phyloP scores from a whole-genome alignment of 345 rosid genomes.

The Lepidium sativum region DNA sequence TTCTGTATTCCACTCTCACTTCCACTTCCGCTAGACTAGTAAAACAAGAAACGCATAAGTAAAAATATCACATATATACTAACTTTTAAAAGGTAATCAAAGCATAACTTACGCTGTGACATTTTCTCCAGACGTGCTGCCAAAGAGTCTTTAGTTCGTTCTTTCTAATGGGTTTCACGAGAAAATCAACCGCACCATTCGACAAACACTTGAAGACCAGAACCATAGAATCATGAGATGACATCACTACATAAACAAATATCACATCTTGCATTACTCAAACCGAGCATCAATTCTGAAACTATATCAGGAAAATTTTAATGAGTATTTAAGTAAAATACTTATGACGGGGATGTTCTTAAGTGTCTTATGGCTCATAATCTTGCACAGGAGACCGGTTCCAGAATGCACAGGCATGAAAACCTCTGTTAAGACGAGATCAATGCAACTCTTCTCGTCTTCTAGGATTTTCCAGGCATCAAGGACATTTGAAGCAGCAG shows the following conservation, averaged over 20 bases:
- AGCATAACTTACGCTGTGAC: slow-evolving; percentile 49
- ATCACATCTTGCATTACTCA: slow-evolving; percentile 14
- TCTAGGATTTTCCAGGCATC: slow-evolving; percentile 69
- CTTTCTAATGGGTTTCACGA: slow-evolving; percentile 79
- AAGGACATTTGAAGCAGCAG: slow-evolving; percentile 49
- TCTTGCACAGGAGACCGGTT: slow-evolving; percentile 60
- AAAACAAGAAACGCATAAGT: slow-evolving; percentile 9
- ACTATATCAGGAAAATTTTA: neutral
- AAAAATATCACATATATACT: neutral
- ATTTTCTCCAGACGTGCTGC: slow-evolving; percentile 88
- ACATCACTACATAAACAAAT: slow-evolving; percentile 58
- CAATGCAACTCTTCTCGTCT: slow-evolving; percentile 50
- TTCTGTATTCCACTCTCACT: slow-evolving; percentile 64
- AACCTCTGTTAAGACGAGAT: slow-evolving; percentile 71
- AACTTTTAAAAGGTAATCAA: neutral
- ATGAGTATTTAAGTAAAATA: slow-evolving; percentile 19
- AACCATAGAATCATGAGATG: slow-evolving; percentile 73
- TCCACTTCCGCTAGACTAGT: slow-evolving; percentile 67
- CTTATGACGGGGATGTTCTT: slow-evolving; percentile 74
- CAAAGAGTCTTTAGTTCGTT: slow-evolving; percentile 77
- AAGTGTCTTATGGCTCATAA: slow-evolving; percentile 55
- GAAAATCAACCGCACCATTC: slow-evolving; percentile 77
- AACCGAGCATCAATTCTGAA: slow-evolving; percentile 8
- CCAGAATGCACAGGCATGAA: slow-evolving; percentile 69
- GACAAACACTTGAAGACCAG: slow-evolving; percentile 79